Base-by-base conservation (phyloP, 805 yeast species). In the Pichia manshurica region DNA sequence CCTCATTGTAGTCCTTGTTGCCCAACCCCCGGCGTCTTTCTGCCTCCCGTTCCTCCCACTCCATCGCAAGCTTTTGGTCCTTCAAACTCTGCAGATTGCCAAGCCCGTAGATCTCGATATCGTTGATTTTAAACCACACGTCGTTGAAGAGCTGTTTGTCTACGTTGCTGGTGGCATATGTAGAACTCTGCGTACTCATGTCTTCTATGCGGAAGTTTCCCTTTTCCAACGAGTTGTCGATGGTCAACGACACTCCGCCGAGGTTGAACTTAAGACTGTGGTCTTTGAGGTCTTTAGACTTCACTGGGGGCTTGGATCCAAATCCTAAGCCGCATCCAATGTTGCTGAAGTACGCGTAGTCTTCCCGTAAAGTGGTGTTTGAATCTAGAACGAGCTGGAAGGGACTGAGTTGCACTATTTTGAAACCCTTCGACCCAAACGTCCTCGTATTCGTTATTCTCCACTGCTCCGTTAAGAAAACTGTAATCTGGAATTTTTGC, bases 21-120 rank as follows among this genome's bases (percentile, higher is more conserved):
- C 89, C 87, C 2, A 89, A 76, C 25, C 77, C 72, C 56, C 83
- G 84, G 45, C 97, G 71, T 33, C 88, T 82, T 55, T 80, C 76
- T 0, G 95, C 95, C 61, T 88, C 96, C 42, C 79, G 71, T 59
- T 83, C 84, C 60, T 91, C 97, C 96, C 96, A 89, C 56, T 83
- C 89, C 93, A 96, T 85, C 50, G 77, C 76, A 56, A 77, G 78
- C 40, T 74, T 70, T 65, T 90, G 96, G 52, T 84, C 90, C 28
- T 76, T 82, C 41, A 89, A 67, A 54, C 87, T 95, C 50, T 81
- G 78, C 9, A 77, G 79, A 7, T 87, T 79, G 1, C 97, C 98
- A 48, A 88, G 77, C 0, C 98, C 98, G 90, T 93, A 86, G 0
- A 89, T 95, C 60, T 90, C 96, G 22, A 90, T 67, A 53, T 84